Percentiles rank a stretch among this genome's conserved stretches.
Evolutionary conservation across 2,329 filamentous ascomycete genomes (phyloP).

Genomic region (Macrophomina tecta): DNA sequence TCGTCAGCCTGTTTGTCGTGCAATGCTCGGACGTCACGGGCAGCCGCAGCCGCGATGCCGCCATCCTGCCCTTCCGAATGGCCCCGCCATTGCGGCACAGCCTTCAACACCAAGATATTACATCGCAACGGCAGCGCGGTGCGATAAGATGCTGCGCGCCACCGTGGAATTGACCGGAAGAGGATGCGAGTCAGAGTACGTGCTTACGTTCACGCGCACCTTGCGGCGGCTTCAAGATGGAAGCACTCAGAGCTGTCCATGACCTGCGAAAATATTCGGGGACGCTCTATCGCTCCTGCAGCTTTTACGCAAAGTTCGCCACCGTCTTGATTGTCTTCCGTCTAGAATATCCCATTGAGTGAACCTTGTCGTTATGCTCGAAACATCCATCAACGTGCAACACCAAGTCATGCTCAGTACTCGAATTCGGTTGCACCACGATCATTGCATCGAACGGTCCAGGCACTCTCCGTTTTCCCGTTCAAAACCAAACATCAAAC

Average conservation of each 20-base stretch:
- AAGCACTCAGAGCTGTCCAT: background rate
- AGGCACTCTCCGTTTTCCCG: background rate
- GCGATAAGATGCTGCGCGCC: background rate
- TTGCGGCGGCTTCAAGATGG: background rate
- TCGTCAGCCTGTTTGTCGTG: slow-evolving; percentile 18
- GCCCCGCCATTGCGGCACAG: slow-evolving; percentile 12
- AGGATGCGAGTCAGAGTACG: background rate
- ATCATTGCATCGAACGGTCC: slow-evolving; percentile 2
- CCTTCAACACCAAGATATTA: slow-evolving; percentile 9
- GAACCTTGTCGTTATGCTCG: background rate
- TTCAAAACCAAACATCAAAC: background rate
- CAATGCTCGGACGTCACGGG: slow-evolving; percentile 9
- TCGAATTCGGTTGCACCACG: background rate
- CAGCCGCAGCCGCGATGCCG: background rate
- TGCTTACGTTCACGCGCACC: background rate
- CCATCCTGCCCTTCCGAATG: slow-evolving; percentile 13
- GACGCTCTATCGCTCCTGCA: background rate
- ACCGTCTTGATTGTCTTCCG: background rate
- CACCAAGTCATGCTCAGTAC: background rate
- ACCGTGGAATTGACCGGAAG: background rate
- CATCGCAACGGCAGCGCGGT: slow-evolving; percentile 2
- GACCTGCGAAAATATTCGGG: background rate
- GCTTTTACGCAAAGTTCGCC: slow-evolving; percentile 11
- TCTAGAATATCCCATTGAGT: too few relatives aligned
- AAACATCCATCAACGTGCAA: background rate